Evolutionary conservation across 352 stramenopile genomes (phyloP), one percentile per base, ranked within the genome.

Genomic region (Phytophthora fragariaefolia): DNA sequence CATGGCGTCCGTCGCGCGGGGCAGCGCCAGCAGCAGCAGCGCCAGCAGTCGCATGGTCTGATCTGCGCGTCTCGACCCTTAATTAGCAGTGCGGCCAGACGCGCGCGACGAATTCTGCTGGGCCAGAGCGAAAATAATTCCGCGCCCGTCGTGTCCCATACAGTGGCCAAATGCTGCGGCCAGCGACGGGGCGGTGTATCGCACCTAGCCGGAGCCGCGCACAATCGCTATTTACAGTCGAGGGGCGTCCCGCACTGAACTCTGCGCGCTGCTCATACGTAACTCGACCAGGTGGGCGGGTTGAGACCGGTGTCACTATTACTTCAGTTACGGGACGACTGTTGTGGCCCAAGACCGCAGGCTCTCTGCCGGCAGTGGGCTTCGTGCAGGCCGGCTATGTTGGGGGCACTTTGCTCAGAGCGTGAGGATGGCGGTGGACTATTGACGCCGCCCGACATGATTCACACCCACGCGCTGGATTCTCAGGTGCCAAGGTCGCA

Each of bases 401-500:
- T n/a, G n/a, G n/a, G n/a, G n/a, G n/a, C n/a, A n/a, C n/a, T n/a
- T 20, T 43, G 36, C 15, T 20, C 15, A 43, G 36, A 20, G 13
- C 15, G n/a, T n/a, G 23, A 36, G 10, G n/a, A n/a, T n/a, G n/a
- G 22, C 30, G 18, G 5, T 42, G n/a, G 22, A 27, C 38, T 28
- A 51, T n/a, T n/a, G n/a, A n/a, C n/a, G n/a, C n/a, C n/a, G n/a
- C n/a, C n/a, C 30, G 40, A 50, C 13, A 67, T 67, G 59, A 67
- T 69, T 63, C 53, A 45, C 45, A 69, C 61, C 61, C 61, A 58
- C 28, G 28, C 43, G 23, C 40, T 68, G 50, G 50, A 63, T 68
- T 63, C 55, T 17, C 48, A 8, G 28, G 2, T 6, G 17, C 13
- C 34, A 65, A 42, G 12, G 17, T 18, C 30, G 34, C 34, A 43